Conservation (phyloP, 768 basidiomycete species). For the Lactarius pseudohatsudake region DNA sequence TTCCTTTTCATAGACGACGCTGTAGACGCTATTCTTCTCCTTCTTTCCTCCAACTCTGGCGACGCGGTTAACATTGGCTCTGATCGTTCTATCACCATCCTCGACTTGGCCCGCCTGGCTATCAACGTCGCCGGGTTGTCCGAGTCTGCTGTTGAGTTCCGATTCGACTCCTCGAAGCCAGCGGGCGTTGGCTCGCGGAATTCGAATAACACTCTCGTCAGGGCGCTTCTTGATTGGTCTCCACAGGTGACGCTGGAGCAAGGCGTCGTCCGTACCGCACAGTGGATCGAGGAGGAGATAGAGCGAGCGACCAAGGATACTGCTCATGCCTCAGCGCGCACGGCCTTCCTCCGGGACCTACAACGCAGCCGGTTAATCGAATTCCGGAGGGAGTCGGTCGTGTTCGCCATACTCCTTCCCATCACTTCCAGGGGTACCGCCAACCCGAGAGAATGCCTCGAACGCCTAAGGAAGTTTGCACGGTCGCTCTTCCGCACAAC, state of each 20-base stretch:
- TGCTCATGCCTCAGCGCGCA: slow-evolving; percentile 21
- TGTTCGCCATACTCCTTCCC: slow-evolving; percentile 56
- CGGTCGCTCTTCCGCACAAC: slow-evolving; percentile 48
- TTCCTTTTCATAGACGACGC: slow-evolving; percentile 58
- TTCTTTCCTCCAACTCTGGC: slow-evolving; percentile 41
- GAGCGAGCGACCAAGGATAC: slow-evolving; percentile 25
- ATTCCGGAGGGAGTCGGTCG: slow-evolving; percentile 38
- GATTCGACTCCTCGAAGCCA: slow-evolving; percentile 36
- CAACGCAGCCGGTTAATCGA: slow-evolving; percentile 42
- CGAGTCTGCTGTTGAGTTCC: slow-evolving; percentile 34
- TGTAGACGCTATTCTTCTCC: slow-evolving; percentile 48
- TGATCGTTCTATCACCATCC: slow-evolving; percentile 43
- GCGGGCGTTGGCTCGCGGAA: slow-evolving; percentile 52
- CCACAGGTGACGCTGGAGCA: slow-evolving; percentile 43
- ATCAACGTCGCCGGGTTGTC: slow-evolving; percentile 37
- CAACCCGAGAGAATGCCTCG: slow-evolving; percentile 41
- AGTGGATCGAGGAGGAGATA: slow-evolving; percentile 50
- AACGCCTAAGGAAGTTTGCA: slow-evolving; percentile 44
- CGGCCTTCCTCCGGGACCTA: slow-evolving; percentile 31
- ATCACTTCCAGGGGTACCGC: slow-evolving; percentile 51
- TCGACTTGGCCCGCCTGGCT: slow-evolving; percentile 45
- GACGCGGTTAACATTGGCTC: slow-evolving; percentile 54
- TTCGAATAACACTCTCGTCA: slow-evolving; percentile 47
- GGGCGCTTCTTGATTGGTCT: slow-evolving; percentile 41
- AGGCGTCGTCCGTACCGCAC: slow-evolving; percentile 47